phyloP scores from a whole-genome alignment of 2,329 filamentous ascomycete species.

The Dothideomycetes sp. region DNA sequence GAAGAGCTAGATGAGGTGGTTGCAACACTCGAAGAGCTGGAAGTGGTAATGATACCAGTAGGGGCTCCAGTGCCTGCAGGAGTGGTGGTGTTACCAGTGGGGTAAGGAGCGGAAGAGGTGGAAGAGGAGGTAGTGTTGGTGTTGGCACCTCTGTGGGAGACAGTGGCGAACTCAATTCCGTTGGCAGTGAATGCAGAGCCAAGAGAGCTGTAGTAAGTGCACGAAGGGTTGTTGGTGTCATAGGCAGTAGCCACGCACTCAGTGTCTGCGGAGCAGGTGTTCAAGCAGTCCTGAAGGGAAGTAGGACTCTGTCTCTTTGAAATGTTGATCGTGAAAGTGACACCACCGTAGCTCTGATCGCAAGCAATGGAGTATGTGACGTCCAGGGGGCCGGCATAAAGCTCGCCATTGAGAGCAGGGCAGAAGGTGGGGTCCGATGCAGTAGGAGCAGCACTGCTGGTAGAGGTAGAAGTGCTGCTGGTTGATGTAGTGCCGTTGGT shows the following conservation, averaged over 20 bases:
- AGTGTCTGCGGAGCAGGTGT: neutral
- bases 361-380: neutral
- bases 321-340: neutral
- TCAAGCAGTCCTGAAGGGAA: constrained; percentile 1
- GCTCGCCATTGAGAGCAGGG: neutral
- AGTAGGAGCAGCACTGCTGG: neutral
- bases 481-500: neutral
- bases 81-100: neutral
- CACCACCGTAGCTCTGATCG: neutral
- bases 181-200: neutral
- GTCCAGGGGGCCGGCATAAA: neutral
- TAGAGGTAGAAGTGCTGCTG: neutral
- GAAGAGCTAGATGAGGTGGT: neutral
- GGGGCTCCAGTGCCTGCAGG: neutral
- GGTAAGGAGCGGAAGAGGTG: neutral
- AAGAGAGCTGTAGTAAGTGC: constrained; percentile 4
- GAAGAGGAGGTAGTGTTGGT: neutral
- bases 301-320: neutral
- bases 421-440: neutral
- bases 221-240: neutral
- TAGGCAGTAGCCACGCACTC: constrained; percentile 2
- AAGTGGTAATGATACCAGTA: neutral
- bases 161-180: constrained; percentile 7
- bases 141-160: neutral
- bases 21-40: constrained; percentile 1